phyloP scores from a whole-genome alignment of 805 yeast species.

The Wickerhamiella spandovensis region DNA sequence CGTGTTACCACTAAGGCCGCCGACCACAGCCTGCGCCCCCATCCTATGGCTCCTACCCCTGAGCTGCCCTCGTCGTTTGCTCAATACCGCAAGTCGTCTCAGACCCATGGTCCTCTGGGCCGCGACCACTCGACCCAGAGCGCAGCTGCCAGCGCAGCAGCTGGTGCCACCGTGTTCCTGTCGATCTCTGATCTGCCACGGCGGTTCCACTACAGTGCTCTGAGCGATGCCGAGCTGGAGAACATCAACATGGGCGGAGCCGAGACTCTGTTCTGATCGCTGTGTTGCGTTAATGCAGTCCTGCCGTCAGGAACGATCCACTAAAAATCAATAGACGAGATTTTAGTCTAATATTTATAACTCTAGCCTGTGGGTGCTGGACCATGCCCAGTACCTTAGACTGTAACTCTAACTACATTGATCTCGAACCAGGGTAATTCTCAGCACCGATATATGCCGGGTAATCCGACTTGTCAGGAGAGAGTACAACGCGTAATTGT shows the following conservation, averaged over 20 bases:
- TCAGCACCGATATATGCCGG: too few relatives aligned
- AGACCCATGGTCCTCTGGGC: conserved; percentile 24
- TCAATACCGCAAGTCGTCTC: conserved; percentile 21
- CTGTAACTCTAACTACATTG: too few relatives aligned
- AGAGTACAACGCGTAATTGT: too few relatives aligned
- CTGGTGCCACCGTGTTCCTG: conserved; percentile 16
- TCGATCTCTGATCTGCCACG: conserved; percentile 57
- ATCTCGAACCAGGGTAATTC: too few relatives aligned
- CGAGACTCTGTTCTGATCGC: conserved; percentile 31
- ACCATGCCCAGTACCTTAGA: too few relatives aligned
- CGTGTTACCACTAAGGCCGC: conserved; percentile 29
- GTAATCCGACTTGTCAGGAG: too few relatives aligned
- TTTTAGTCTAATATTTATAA: not conserved
- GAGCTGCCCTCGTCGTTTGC: conserved; percentile 29
- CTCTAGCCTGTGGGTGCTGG: too few relatives aligned
- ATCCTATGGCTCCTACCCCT: conserved; percentile 28
- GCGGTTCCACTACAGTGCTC: conserved; percentile 54
- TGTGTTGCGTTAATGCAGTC: too few relatives aligned
- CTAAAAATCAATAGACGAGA: not conserved
- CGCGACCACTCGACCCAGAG: conserved; percentile 11
- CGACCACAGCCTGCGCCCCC: conserved; percentile 30
- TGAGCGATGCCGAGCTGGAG: conserved; percentile 61
- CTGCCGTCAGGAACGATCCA: too few relatives aligned
- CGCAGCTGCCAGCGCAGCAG: conserved; percentile 3
- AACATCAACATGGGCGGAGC: conserved; percentile 80